Conservation (phyloP, 805 yeast genomes). For the Kodamaea fukazawae region DNA sequence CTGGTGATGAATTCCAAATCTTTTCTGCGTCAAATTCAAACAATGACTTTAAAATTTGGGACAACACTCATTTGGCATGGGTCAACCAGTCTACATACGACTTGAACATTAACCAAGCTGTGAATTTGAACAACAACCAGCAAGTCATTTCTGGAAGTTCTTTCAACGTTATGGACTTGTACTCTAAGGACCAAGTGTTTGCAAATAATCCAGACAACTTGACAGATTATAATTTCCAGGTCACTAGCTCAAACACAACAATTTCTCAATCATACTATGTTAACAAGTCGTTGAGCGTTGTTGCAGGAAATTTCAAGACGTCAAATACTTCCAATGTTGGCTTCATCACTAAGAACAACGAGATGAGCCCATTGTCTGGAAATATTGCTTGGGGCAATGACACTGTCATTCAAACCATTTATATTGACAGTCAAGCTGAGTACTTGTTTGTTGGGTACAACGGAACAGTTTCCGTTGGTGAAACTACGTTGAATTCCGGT, state of each 20-base stretch:
- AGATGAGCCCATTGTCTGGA: slow-evolving; percentile 21
- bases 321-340: slow-evolving; percentile 24
- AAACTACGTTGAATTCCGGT: slow-evolving; percentile 34
- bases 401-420: slow-evolving; percentile 29
- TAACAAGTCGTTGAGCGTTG: slow-evolving; percentile 48
- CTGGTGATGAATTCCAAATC: slow-evolving; percentile 40
- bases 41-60: slow-evolving; percentile 37
- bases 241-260: slow-evolving; percentile 16
- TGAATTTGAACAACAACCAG: slow-evolving; percentile 20
- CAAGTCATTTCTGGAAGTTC: slow-evolving; percentile 37
- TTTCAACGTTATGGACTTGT: slow-evolving; percentile 33
- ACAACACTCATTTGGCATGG: slow-evolving; percentile 36
- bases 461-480: slow-evolving; percentile 29
- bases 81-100: slow-evolving; percentile 28
- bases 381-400: slow-evolving; percentile 24
- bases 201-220: slow-evolving; percentile 20
- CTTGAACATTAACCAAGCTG: slow-evolving; percentile 27
- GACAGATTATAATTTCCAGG: slow-evolving; percentile 20
- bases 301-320: slow-evolving; percentile 59
- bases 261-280: slow-evolving; percentile 39
- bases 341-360: slow-evolving; percentile 20
- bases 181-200: slow-evolving; percentile 26
- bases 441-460: slow-evolving; percentile 47
- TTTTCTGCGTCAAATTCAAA: slow-evolving; percentile 30
- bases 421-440: slow-evolving; percentile 31